These are phyloP conservation scores for Aspergillus hortae DNA, from an alignment of 2,329 filamentous ascomycete genomes.

Conservation along the genomic window DNA sequence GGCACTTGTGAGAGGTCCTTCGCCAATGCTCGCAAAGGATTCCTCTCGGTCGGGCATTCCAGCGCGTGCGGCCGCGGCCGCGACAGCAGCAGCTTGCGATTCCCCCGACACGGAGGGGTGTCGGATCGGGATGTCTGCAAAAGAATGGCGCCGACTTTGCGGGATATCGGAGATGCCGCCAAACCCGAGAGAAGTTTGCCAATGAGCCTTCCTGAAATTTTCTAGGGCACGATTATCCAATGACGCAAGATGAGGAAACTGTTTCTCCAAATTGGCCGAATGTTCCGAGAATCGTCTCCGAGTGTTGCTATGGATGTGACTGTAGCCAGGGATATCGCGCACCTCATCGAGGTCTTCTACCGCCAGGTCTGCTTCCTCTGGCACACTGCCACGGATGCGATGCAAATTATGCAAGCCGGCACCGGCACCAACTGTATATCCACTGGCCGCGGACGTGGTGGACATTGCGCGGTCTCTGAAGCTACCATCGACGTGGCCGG, in stretches of 20 bases:
- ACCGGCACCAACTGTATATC: slow-evolving; percentile 29
- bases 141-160: slow-evolving; percentile 51
- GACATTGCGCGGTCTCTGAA: slow-evolving; percentile 42
- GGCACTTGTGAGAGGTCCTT: slow-evolving; percentile 33
- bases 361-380: slow-evolving; percentile 43
- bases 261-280: slow-evolving; percentile 39
- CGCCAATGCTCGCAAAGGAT: slow-evolving; percentile 32
- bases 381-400: slow-evolving; percentile 39
- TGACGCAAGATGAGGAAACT: slow-evolving; percentile 33
- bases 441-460: slow-evolving; percentile 33
- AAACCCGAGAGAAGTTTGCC: slow-evolving; percentile 50
- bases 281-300: slow-evolving; percentile 45
- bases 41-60: slow-evolving; percentile 36
- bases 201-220: slow-evolving; percentile 46
- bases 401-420: slow-evolving; percentile 32
- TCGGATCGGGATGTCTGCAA: slow-evolving; percentile 49
- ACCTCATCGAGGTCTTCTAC: slow-evolving; percentile 45
- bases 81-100: slow-evolving; percentile 17
- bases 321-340: slow-evolving; percentile 37
- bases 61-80: slow-evolving; percentile 10
- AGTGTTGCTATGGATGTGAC: slow-evolving; percentile 33
- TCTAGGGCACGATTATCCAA: slow-evolving; percentile 45
- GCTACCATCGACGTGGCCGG: slow-evolving; percentile 36
- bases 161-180: slow-evolving; percentile 43
- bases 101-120: slow-evolving; percentile 42